A percentile compares a stretch with the other conserved stretches of the same genome.
phyloP scores from a whole-genome alignment of 192 early-diverging fungal species.

The Mortierella claussenii region DNA sequence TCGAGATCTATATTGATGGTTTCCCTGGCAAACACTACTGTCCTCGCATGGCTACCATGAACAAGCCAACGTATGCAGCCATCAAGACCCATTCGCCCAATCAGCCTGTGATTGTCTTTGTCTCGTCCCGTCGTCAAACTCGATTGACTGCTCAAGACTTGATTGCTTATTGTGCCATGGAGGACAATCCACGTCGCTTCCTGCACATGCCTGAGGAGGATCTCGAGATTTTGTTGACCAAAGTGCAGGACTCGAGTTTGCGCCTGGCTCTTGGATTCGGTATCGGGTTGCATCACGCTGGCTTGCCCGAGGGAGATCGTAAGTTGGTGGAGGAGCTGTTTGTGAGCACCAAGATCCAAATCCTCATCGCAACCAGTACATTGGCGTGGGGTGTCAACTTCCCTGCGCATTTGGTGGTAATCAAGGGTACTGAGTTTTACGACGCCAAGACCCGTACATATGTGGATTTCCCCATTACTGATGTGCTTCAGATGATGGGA shows the following conservation, averaged over 20 bases:
- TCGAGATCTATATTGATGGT: conserved; percentile 98
- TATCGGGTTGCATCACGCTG: conserved; percentile 98
- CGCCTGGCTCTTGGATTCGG: conserved; percentile 90
- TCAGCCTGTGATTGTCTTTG: conserved; percentile 98
- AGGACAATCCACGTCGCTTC: conserved; percentile 93
- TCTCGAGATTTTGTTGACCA: conserved; percentile 74
- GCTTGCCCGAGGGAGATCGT: conserved; percentile 88
- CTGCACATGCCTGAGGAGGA: conserved; percentile 86
- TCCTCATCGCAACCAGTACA: conserved; percentile 95
- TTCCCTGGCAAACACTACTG: conserved; percentile 98
- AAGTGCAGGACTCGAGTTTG: conserved; percentile 84
- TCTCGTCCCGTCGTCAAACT: conserved; percentile 96
- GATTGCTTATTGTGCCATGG: conserved; percentile 91
- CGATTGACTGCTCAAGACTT: conserved; percentile 96
- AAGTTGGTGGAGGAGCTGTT: conserved; percentile 94
- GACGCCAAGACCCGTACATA: conserved; percentile 91
- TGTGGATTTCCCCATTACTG: conserved; percentile 97
- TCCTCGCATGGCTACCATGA: conserved; percentile 99
- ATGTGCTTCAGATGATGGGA: conserved; percentile 99
- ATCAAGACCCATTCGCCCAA: conserved; percentile 94
- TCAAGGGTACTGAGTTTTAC: conserved; percentile 98
- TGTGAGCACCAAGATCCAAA: conserved; percentile 93
- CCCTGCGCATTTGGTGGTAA: conserved; percentile 96
- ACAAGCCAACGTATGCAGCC: conserved; percentile 94
- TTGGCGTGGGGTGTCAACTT: conserved; percentile 99